Conservation (phyloP, 2,329 filamentous ascomycete genomes). For the Botrytis galanthina region DNA sequence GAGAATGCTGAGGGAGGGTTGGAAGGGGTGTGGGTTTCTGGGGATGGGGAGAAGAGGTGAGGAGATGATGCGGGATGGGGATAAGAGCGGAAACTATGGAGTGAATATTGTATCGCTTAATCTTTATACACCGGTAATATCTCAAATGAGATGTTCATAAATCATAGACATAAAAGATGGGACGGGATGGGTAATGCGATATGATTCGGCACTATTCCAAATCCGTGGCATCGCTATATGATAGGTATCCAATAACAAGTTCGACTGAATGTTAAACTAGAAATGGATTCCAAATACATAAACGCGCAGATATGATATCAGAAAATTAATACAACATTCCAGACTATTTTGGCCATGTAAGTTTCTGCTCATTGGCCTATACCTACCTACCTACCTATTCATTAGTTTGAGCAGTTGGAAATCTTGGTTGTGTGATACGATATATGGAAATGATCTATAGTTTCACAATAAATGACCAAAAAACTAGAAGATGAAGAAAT, state of each 20-base stretch:
- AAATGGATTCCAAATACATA: neutral
- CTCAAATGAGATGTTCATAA: accelerated
- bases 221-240: neutral
- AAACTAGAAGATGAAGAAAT: neutral
- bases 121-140: accelerated
- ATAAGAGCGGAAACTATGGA: slow-evolving; percentile 9
- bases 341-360: neutral
- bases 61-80: slow-evolving; percentile 23
- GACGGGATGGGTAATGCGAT: neutral
- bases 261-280: neutral
- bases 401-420: neutral
- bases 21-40: neutral
- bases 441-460: neutral
- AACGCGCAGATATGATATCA: neutral
- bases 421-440: neutral
- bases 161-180: neutral
- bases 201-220: neutral
- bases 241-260: neutral
- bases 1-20: neutral
- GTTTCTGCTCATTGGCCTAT: neutral
- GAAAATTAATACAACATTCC: neutral
- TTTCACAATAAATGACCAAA: neutral
- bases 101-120: neutral
- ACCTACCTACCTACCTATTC: neutral
- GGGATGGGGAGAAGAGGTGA: slow-evolving; percentile 20